phyloP scores from a whole-genome alignment of 805 yeast genomes.

The Barnettozyma botsteinii region DNA sequence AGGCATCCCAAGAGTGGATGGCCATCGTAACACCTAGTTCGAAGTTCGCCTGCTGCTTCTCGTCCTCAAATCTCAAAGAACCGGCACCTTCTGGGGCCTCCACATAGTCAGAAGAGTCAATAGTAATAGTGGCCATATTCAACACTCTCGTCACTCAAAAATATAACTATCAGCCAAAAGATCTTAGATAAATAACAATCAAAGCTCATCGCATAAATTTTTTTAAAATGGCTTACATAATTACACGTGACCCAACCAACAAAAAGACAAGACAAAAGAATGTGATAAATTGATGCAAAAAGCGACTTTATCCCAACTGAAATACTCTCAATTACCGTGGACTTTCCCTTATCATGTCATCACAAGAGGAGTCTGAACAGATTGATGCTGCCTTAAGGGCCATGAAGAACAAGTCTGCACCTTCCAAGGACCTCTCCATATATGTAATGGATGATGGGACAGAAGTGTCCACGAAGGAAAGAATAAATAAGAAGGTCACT shows the following conservation, averaged over 20 bases:
- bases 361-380: slow-evolving; percentile 44
- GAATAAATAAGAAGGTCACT: slow-evolving; percentile 47
- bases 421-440: slow-evolving; percentile 30
- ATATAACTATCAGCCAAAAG: not conserved
- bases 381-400: slow-evolving; percentile 63
- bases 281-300: too few relatives aligned
- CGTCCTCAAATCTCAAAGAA: slow-evolving; percentile 43
- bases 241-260: not conserved
- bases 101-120: slow-evolving; percentile 44
- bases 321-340: too few relatives aligned
- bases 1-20: slow-evolving; percentile 83
- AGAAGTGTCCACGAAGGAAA: slow-evolving; percentile 40
- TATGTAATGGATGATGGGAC: slow-evolving; percentile 49
- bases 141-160: not conserved
- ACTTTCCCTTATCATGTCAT: too few relatives aligned
- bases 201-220: slow-evolving; percentile 4
- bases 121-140: slow-evolving; percentile 5
- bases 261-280: too few relatives aligned
- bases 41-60: slow-evolving; percentile 73
- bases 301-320: too few relatives aligned
- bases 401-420: slow-evolving; percentile 39
- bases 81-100: slow-evolving; percentile 41
- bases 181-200: too few relatives aligned
- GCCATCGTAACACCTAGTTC: slow-evolving; percentile 93
- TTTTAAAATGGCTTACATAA: not conserved